These are phyloP conservation scores for Cladosporium sp. DNA, from an alignment of 2,329 filamentous ascomycete species.

Conservation along the genomic window DNA sequence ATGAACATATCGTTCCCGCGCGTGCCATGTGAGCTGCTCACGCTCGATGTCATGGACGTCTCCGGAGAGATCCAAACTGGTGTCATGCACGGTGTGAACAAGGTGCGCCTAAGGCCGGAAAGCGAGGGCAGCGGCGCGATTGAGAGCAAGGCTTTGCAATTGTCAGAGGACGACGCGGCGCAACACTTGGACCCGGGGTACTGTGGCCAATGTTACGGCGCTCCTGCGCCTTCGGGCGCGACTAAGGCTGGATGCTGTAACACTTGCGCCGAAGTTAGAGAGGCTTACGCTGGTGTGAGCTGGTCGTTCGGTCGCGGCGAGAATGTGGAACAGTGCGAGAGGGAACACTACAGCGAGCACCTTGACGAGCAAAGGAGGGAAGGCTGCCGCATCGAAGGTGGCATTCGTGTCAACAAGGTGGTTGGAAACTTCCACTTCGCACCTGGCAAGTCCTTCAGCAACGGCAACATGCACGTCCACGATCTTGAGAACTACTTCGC, in stretches of 20 bases:
- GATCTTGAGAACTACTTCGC: slow-evolving; percentile 96
- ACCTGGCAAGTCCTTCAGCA: slow-evolving; percentile 92
- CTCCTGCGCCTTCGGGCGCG: slow-evolving; percentile 68
- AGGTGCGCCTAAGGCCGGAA: slow-evolving; percentile 75
- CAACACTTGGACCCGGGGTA: slow-evolving; percentile 87
- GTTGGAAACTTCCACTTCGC: slow-evolving; percentile 98
- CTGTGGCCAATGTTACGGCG: slow-evolving; percentile 92
- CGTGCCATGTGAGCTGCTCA: slow-evolving; percentile 91
- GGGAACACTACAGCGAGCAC: slow-evolving; percentile 89
- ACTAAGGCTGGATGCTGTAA: slow-evolving; percentile 90
- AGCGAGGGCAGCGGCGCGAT: slow-evolving; percentile 75
- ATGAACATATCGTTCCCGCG: slow-evolving; percentile 95
- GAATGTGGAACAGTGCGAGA: slow-evolving; percentile 89
- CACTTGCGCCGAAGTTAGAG: slow-evolving; percentile 93
- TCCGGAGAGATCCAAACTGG: slow-evolving; percentile 95
- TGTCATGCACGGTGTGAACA: slow-evolving; percentile 87
- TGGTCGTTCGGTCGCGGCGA: slow-evolving; percentile 96
- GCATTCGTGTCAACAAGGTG: slow-evolving; percentile 95
- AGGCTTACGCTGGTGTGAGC: slow-evolving; percentile 83
- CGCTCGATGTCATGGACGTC: slow-evolving; percentile 98
- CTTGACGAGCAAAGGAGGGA: slow-evolving; percentile 85
- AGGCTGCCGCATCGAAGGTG: slow-evolving; percentile 91
- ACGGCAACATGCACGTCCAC: slow-evolving; percentile 95
- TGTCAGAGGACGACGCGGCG: slow-evolving; percentile 69
- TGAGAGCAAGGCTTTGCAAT: slow-evolving; percentile 65